Percentiles rank a stretch among this genome's conserved stretches.
Evolutionary conservation across 371 early-diverging fungal genomes (phyloP).

Genomic region (Mucor piriformis): DNA sequence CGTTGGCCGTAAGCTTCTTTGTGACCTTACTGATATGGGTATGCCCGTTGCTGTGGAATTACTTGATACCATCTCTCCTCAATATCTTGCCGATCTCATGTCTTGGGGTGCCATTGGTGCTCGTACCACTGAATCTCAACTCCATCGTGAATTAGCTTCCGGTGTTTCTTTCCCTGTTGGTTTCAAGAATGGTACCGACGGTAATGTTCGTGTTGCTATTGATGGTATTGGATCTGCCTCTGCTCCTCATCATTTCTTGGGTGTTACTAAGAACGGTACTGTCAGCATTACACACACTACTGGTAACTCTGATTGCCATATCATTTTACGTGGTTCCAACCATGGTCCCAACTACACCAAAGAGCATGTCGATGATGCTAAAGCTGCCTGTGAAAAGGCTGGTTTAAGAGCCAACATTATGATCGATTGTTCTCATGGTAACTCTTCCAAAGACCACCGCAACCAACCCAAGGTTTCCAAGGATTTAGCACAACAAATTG

Average conservation of each 20-base stretch:
- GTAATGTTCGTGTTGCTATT: conserved; percentile 84
- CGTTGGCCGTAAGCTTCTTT: conserved; percentile 80
- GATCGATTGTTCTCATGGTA: conserved; percentile 89
- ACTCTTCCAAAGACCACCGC: conserved; percentile 74
- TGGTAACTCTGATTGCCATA: conserved; percentile 73
- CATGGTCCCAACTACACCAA: conserved; percentile 85
- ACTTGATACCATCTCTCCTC: conserved; percentile 93
- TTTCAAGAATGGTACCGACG: conserved; percentile 95
- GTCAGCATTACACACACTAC: conserved; percentile 88
- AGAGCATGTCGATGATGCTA: conserved; percentile 57
- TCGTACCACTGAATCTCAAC: conserved; percentile 90
- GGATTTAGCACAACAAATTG: conserved; percentile 60
- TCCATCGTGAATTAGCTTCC: conserved; percentile 93
- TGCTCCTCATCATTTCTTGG: conserved; percentile 87
- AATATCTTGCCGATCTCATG: conserved; percentile 90
- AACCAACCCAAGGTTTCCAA: conserved; percentile 71
- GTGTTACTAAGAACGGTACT: conserved; percentile 92
- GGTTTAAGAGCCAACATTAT: conserved; percentile 65
- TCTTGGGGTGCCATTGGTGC: conserved; percentile 97
- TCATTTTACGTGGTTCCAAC: conserved; percentile 74
- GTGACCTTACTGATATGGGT: conserved; percentile 76
- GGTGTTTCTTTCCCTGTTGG: conserved; percentile 95
- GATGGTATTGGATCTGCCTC: conserved; percentile 92
- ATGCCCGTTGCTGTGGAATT: conserved; percentile 90
- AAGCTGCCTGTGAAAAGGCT: conserved; percentile 60